These are phyloP conservation scores for Medicago lupulina DNA, from an alignment of 306 rosid genomes.

Conservation along the genomic window DNA sequence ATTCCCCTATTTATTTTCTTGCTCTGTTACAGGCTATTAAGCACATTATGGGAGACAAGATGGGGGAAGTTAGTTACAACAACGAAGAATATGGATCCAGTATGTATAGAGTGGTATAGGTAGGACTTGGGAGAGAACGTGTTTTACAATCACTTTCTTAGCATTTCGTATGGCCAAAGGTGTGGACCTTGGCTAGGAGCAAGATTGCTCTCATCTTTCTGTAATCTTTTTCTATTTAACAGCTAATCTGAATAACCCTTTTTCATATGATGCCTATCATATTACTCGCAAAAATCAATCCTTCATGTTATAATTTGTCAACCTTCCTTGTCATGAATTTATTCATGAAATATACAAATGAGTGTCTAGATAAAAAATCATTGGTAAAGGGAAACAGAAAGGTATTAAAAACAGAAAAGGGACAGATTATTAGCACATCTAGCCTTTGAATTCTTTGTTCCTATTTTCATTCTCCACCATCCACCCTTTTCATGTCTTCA, in stretches of 20 bases:
- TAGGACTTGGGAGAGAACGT: background rate
- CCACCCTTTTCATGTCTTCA: background rate
- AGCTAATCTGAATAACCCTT: background rate
- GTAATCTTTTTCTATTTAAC: background rate
- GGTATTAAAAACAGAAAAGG: background rate
- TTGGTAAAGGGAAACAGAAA: constrained; percentile 4
- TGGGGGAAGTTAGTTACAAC: background rate
- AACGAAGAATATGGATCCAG: background rate
- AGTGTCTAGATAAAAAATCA: background rate
- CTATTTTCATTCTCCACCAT: background rate
- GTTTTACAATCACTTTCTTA: background rate
- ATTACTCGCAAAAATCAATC: background rate
- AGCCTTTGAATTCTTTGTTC: background rate
- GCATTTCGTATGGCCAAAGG: background rate
- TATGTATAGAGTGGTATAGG: background rate
- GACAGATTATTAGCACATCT: background rate
- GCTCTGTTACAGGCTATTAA: constrained; percentile 2
- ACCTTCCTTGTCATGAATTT: background rate
- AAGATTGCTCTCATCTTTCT: background rate
- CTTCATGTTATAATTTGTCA: constrained; percentile 20
- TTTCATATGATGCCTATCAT: background rate
- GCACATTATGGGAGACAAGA: background rate
- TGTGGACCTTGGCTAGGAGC: too few species aligned
- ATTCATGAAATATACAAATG: background rate
- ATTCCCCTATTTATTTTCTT: background rate